Evolutionary conservation across 148 eudicot genomes (phyloP).

Genomic region (Vaccinium vitisidaea): DNA sequence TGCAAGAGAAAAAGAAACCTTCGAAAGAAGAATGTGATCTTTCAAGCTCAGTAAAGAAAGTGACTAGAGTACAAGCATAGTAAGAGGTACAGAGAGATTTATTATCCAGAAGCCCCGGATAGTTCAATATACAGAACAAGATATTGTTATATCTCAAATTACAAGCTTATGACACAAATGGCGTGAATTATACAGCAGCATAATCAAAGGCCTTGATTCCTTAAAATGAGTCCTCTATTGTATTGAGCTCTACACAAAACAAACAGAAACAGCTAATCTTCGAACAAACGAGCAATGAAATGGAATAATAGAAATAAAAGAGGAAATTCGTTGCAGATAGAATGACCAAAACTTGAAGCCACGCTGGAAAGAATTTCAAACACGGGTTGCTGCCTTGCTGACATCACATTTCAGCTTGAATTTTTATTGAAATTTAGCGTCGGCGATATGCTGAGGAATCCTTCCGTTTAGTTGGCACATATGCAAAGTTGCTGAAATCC

Average conservation of each 20-base stretch:
- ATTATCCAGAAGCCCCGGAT: not conserved
- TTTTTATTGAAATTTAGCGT: constrained; percentile 15
- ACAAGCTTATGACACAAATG: constrained; percentile 3
- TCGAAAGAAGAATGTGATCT: not conserved
- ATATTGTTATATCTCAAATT: not conserved
- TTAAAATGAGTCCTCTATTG: constrained; percentile 1
- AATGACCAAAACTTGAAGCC: not conserved
- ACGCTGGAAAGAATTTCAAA: not conserved
- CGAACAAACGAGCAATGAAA: not conserved
- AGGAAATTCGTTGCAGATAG: not conserved
- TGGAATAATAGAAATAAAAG: not conserved
- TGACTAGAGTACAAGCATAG: not conserved
- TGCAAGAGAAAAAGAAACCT: not conserved
- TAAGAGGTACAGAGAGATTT: not conserved
- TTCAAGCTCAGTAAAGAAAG: not conserved
- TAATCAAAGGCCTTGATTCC: not conserved
- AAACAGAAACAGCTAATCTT: not conserved
- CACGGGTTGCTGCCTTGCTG: too few relatives aligned
- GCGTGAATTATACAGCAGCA: constrained; percentile 3
- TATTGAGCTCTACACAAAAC: not conserved
- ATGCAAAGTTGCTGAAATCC: constrained; percentile 63
- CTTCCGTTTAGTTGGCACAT: constrained; percentile 42
- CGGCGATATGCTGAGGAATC: constrained; percentile 25
- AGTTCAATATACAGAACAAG: not conserved
- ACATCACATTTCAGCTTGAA: constrained; percentile 2